Conservation (phyloP, 176 grass and related monocot genomes). For the Oryza meyeriana region DNA sequence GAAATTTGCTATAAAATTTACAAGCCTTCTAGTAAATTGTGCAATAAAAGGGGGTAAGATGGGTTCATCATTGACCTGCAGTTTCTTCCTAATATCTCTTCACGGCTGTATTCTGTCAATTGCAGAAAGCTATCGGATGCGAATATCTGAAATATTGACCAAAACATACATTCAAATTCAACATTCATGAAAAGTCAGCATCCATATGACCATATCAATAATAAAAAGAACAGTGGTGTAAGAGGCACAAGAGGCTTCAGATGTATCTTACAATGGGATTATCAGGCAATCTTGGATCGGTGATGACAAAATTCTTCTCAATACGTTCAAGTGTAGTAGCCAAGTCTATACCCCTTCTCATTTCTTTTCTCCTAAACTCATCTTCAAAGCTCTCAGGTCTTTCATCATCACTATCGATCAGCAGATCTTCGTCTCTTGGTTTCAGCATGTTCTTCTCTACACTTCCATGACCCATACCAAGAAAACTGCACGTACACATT, state of each 20-base stretch:
- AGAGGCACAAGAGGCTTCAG: not conserved
- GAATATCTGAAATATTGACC: constrained; percentile 63
- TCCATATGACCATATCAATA: not conserved
- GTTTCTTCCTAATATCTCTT: constrained; percentile 92
- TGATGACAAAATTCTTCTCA: constrained; percentile 88
- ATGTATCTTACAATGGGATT: constrained; percentile 75
- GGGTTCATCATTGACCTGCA: constrained; percentile 45
- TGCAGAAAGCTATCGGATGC: constrained; percentile 82
- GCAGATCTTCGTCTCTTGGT: constrained; percentile 53
- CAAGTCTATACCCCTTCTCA: constrained; percentile 97
- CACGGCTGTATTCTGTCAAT: constrained; percentile 76
- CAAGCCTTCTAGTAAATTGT: no score
- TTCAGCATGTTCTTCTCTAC: constrained; percentile 52
- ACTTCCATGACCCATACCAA: constrained; percentile 54
- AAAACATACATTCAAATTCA: not conserved
- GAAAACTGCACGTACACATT: constrained; percentile 39
- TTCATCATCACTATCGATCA: constrained; percentile 83
- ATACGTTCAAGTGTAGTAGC: constrained; percentile 96
- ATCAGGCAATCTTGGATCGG: constrained; percentile 68
- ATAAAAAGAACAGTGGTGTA: not conserved
- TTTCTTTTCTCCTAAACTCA: constrained; percentile 73
- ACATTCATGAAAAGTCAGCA: not conserved
- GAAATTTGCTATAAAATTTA: not conserved
- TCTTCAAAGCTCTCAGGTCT: constrained; percentile 81
- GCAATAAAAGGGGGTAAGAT: no score